phyloP scores from a whole-genome alignment of 441 rosid species.

The Erysimum pusillum region DNA sequence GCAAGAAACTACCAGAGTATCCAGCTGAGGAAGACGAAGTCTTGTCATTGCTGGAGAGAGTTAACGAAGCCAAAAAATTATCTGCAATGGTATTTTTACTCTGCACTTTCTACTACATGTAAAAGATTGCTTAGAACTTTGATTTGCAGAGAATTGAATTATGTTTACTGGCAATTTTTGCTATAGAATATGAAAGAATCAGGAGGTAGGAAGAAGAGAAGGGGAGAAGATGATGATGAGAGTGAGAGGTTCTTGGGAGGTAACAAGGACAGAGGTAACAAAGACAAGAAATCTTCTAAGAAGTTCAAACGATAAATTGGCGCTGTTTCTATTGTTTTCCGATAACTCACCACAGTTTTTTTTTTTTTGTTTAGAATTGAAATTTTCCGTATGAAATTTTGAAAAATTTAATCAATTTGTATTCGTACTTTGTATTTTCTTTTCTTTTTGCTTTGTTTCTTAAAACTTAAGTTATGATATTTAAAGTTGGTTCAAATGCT shows the following conservation, averaged over 20 bases:
- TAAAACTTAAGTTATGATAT: neutral
- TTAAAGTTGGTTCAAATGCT: neutral
- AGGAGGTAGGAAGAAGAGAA: constrained; percentile 57
- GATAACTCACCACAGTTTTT: constrained; percentile 2
- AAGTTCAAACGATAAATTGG: constrained; percentile 49
- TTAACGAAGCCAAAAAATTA: constrained; percentile 78
- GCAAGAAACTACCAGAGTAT: constrained; percentile 73
- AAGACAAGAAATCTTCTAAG: constrained; percentile 55
- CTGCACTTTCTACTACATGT: neutral
- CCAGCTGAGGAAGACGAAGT: constrained; percentile 88
- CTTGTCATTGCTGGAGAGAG: constrained; percentile 73
- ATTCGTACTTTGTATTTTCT: constrained; percentile 15
- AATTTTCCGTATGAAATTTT: neutral
- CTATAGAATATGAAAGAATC: constrained; percentile 70
- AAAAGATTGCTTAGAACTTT: neutral
- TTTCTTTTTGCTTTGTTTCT: neutral
- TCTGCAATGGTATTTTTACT: constrained; percentile 61
- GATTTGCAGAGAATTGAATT: constrained; percentile 9
- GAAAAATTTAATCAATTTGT: neutral
- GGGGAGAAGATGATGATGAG: constrained; percentile 69
- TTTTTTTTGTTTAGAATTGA: constrained; percentile 14
- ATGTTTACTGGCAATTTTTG: constrained; percentile 4
- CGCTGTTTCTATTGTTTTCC: constrained; percentile 3
- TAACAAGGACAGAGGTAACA: constrained; percentile 49
- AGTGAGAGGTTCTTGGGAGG: constrained; percentile 61